These are phyloP conservation scores for Grigorovia jiainica DNA, from an alignment of 805 yeast species.

Conservation along the genomic window DNA sequence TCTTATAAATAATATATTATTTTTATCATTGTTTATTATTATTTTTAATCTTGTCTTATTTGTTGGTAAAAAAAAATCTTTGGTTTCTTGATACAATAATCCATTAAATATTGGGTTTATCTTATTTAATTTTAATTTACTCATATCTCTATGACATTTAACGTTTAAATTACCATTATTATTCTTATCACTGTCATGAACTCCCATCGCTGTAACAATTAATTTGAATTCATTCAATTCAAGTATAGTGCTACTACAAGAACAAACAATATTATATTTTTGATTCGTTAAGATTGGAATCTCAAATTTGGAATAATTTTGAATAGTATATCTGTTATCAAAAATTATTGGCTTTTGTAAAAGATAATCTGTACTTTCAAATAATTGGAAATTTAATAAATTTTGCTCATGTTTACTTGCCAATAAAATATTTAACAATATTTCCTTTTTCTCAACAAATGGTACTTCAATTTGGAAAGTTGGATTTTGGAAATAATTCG, in stretches of 20 bases:
- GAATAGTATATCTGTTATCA: constrained; percentile 9
- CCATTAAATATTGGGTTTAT: constrained; percentile 10
- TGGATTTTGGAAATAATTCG: constrained; percentile 16
- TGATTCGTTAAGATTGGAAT: constrained; percentile 15
- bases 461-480: constrained; percentile 13
- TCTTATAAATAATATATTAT: constrained; percentile 14
- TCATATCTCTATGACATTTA: not conserved
- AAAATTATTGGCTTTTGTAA: constrained; percentile 15
- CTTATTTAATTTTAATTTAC: not conserved
- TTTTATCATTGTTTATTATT: not conserved
- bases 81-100: constrained; percentile 12
- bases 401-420: constrained; percentile 7
- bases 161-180: too few relatives aligned
- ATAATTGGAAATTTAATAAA: constrained; percentile 18
- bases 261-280: constrained; percentile 17
- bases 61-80: constrained; percentile 6
- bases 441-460: constrained; percentile 4
- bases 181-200: too few relatives aligned
- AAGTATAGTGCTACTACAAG: constrained; percentile 5
- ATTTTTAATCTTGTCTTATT: constrained; percentile 8
- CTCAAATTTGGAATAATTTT: constrained; percentile 6
- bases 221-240: constrained; percentile 6
- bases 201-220: constrained; percentile 1
- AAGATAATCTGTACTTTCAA: constrained; percentile 12
- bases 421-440: constrained; percentile 11